Base-by-base conservation (phyloP, 2,329 filamentous ascomycete species). In the Diaporthe helianthi region DNA sequence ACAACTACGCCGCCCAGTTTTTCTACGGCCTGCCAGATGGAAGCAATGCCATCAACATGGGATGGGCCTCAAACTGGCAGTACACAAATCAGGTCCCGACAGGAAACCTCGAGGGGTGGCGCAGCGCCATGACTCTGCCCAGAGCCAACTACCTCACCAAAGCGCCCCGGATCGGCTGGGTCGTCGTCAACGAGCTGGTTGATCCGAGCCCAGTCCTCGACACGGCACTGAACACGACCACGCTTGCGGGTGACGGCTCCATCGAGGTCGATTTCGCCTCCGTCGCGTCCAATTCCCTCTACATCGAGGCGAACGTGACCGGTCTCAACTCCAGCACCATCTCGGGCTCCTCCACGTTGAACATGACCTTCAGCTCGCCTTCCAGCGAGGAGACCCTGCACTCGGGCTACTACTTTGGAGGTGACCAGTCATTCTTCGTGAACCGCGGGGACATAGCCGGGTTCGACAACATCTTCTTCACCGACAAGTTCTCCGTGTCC, bases 41-140 rank as follows among this genome's bases (percentile, higher is more conserved):
- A 8, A 74, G 75, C 67, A 77, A 80, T 38, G 80, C 82, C 49
- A 75, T 88, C 65, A 84, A 80, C 47, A 81, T 89, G 6, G 84
- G 82, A 12, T 89, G 87, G 87, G 85, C 85, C 0, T 84, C 81
- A 67, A 89, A 89, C 71, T 89, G 87, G 84, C 83, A 89, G 75
- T 90, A 90, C 76, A 80, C 83, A 0, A 79, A 85, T 69, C 70
- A 79, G 2, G 85, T 88, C 0, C 87, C 87, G 0, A 89, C 86
- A 0, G 86, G 83, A 0, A 76, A 80, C 3, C 74, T 76, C 7
- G 85, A 89, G 73, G 81, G 83, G 33, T 89, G 85, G 83, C 80
- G 86, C 24, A 83, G 82, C 63, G 77, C 81, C 31, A 86, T 86
- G 84, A 82, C 81, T 2, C 73, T 87, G 1, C 84, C 89, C 2